A percentile compares a stretch with the other conserved stretches of the same genome.
phyloP scores from a whole-genome alignment of 75 land plant species.

The Sequoia sempervirens region DNA sequence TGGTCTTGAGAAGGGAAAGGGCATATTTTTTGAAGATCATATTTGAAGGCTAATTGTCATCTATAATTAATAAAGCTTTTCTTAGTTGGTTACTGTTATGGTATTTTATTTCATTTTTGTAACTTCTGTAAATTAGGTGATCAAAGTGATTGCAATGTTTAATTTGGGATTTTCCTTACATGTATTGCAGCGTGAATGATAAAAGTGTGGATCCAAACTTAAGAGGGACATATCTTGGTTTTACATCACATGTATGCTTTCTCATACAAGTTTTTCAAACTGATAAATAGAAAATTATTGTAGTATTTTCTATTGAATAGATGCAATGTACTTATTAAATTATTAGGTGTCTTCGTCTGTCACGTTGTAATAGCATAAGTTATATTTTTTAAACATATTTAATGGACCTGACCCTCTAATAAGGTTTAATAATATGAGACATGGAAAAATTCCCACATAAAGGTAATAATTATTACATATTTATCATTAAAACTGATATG shows the following conservation, averaged over 20 bases:
- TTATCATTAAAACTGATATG: background rate
- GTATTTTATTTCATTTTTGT: background rate
- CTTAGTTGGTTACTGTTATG: background rate
- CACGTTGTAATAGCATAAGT: background rate
- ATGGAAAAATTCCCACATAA: background rate
- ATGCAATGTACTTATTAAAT: background rate
- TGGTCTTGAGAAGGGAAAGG: background rate
- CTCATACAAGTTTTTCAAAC: background rate
- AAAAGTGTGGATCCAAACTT: conserved; percentile 53
- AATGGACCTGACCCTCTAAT: background rate
- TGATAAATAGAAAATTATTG: background rate
- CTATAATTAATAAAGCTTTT: background rate
- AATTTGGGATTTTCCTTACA: background rate
- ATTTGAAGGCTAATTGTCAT: background rate
- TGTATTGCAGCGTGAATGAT: conserved; percentile 50
- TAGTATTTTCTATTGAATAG: background rate
- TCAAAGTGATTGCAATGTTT: background rate
- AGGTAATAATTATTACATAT: background rate
- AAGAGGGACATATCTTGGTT: conserved; percentile 81
- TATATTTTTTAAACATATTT: background rate
- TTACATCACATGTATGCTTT: conserved; percentile 56
- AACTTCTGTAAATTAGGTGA: background rate
- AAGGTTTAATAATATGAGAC: background rate
- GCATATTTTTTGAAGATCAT: background rate
- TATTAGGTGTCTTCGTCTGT: background rate